Evolutionary conservation across 768 basidiomycete species (phyloP), one percentile per base, ranked within the genome.

Genomic region (Tricholoma bakamatsutake): DNA sequence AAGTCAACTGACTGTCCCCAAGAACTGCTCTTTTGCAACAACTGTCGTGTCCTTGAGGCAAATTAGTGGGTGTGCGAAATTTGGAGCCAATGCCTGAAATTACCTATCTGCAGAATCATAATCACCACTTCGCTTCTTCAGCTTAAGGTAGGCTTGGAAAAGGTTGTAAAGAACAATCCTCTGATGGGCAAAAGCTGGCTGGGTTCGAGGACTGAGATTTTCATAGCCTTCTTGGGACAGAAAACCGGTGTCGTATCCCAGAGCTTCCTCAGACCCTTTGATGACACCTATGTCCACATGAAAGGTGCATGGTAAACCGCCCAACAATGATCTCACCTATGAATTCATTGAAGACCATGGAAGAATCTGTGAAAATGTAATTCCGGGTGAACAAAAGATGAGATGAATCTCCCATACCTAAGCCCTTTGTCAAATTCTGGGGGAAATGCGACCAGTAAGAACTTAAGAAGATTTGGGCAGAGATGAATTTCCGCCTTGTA

Each of bases 101-200:
- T 49, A 84, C 80, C 85, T 76, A 53, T 88, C 87, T 1, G 87
- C 82, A 4, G 74, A 65, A 64, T 89, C 87, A 13, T 69, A 71
- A 50, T 84, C 77, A 11, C 72, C 62, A 13, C 66, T 62, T 28
- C 66, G 57, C 5, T 62, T 64, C 64, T 84, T 87, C 27, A 67
- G 66, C 53, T 69, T 77, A 13, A 69, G 64, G 60, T 88, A 89
- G 0, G 62, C 60, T 43, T 76, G 65, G 47, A 87, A 89, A 1
- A 87, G 64, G 3, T 59, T 69, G 63, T 86, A 88, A 12, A 85
- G 61, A 3, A 57, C 64, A 15, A 67, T 67, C 51, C 85, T 73
- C 21, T 76, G 75, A 5, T 67, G 70, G 0, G 82, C 75, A 60
- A 87, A 87, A 0, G 79, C 76, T 1, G 78, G 73, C 9, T 85